Conservation (phyloP, 1,284 basidiomycete species). For the Cutaneotrichosporon daszewskae region DNA sequence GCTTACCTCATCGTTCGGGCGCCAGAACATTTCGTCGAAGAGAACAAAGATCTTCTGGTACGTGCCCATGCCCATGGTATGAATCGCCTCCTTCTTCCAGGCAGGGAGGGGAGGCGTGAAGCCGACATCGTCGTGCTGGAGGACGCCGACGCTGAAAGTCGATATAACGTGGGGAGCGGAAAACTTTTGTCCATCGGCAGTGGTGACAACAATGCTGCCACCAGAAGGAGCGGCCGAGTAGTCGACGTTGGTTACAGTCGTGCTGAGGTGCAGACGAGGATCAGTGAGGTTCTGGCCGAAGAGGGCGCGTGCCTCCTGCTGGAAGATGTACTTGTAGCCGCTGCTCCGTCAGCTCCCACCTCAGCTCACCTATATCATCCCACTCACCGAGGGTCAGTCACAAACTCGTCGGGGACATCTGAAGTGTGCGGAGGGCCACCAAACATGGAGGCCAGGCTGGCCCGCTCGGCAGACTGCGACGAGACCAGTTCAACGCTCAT, state of each 20-base stretch:
- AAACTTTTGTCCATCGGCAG: constrained; percentile 50
- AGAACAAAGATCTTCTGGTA: constrained; percentile 68
- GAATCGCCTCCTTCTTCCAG: constrained; percentile 64
- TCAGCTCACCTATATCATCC: too few relatives aligned
- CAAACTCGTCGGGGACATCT: constrained; percentile 17
- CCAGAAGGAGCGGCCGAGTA: constrained; percentile 43
- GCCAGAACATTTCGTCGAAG: constrained; percentile 64
- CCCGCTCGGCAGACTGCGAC: constrained; percentile 16
- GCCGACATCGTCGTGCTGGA: constrained; percentile 58
- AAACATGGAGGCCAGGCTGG: constrained; percentile 20
- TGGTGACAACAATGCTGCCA: constrained; percentile 48
- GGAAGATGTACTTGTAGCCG: constrained; percentile 61
- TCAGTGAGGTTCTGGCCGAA: constrained; percentile 52
- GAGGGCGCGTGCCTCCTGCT: constrained; percentile 55
- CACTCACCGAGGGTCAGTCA: constrained; percentile 18
- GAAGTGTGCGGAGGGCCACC: constrained; percentile 16
- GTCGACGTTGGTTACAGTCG: constrained; percentile 54
- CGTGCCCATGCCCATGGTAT: constrained; percentile 60
- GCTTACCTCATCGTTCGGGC: constrained; percentile 55
- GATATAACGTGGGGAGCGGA: constrained; percentile 56
- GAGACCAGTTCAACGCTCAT: constrained; percentile 24
- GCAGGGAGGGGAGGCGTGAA: constrained; percentile 57
- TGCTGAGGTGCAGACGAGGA: constrained; percentile 55
- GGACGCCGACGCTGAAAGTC: constrained; percentile 56
- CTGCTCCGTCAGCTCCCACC: constrained; percentile 1